Base-by-base conservation (phyloP, 345 rosid species). In the Dipteronia sinensis region DNA sequence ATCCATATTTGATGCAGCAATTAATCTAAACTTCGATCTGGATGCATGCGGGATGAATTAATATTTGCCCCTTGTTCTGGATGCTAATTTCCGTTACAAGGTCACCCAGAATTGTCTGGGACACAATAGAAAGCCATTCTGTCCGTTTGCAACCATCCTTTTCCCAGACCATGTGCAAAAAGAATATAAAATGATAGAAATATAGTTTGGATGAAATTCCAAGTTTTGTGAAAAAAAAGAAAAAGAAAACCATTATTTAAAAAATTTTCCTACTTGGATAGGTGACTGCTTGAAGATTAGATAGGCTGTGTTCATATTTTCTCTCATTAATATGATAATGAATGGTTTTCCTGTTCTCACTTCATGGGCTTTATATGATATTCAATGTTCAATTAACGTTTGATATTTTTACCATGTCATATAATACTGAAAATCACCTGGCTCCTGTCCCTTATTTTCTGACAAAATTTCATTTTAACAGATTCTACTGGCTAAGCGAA, bases 401-500 rank as follows among this genome's bases (percentile, higher is more conserved):
- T 16, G 13, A 4, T 46, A 15, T 25, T 47, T 17, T 47, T 46
- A 2, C 17, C 65, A 9, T 56, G 49, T 11, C 8, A 29, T 34
- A 38, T 31, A 4, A 19, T 42, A 42, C 3, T 55, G 47, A 20
- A 64, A 61, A 51, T 7, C 44, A 27, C 29, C 17, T 29, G 12
- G 16, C 38, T 38, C 13, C 27, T 31, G 64, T 22, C 64, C 27
- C 25, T 55, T 8, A 23, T 10, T 27, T 20, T 34, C 64, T 22
- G 58, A 53, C 17, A 53, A 53, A 53, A 25, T 11, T 31, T 63
- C 9, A 51, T 61, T 55, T 77, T 34, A 7, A 12, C 97, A 96
- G 99, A 86, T 96, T 61, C 71, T 96, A 67, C 85, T 87, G 65
- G 99, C 97, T 22, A 94, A 92, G 89, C 86, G 94, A 80, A 88